phyloP scores from a whole-genome alignment of 257 asterid genomes.

The Primulina eburnea region DNA sequence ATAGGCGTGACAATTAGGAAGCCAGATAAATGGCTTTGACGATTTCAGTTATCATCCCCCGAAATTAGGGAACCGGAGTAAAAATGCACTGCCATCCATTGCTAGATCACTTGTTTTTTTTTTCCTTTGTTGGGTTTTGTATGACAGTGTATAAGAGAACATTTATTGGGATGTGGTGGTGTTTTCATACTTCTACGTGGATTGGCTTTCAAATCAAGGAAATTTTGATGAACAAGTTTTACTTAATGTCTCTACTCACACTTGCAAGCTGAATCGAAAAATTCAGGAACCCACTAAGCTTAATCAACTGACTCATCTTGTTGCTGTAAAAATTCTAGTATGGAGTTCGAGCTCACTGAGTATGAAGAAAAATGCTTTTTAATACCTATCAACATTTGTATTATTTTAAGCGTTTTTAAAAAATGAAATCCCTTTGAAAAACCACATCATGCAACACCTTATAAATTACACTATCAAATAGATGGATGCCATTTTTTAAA shows the following conservation, averaged over 20 bases:
- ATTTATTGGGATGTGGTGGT: slow-evolving; percentile 26
- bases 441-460: no score
- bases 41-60: neutral
- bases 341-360: no score
- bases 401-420: no score
- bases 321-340: no score
- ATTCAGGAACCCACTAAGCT: no score
- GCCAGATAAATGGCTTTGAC: neutral
- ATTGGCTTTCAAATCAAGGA: slow-evolving; percentile 19
- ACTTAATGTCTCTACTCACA: neutral
- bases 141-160: slow-evolving; percentile 36
- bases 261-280: neutral
- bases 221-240: slow-evolving; percentile 25
- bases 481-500: no score
- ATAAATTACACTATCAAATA: no score
- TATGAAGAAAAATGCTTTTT: no score
- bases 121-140: slow-evolving; percentile 30
- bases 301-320: no score
- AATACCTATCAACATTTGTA: no score
- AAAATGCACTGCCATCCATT: neutral
- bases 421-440: no score
- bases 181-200: slow-evolving; percentile 25
- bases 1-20: slow-evolving; percentile 60
- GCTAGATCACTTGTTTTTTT: slow-evolving; percentile 22
- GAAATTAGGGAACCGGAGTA: slow-evolving; percentile 21